These are phyloP conservation scores for Phoma sp. DNA, from an alignment of 2,329 filamentous ascomycete species.

Conservation along the genomic window DNA sequence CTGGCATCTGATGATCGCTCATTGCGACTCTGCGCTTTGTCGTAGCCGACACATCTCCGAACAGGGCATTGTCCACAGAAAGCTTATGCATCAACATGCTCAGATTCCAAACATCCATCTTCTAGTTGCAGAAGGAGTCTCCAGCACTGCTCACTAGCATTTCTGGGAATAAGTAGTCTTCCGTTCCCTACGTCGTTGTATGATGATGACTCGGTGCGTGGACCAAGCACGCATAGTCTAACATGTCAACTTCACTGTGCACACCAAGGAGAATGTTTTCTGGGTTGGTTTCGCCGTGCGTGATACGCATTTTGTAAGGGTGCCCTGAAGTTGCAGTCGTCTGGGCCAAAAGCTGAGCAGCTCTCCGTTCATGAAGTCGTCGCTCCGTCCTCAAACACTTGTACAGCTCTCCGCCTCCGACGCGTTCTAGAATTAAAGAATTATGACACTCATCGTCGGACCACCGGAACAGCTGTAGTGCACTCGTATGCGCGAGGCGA, in stretches of 20 bases:
- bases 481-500: not conserved
- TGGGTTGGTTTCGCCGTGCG: not conserved
- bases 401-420: not conserved
- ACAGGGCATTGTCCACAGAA: not conserved
- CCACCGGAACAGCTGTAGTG: not conserved
- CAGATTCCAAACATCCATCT: not conserved
- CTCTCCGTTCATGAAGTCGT: not conserved
- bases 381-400: not conserved
- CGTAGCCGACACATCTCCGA: not conserved
- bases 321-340: not conserved
- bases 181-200: not conserved
- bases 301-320: not conserved
- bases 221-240: not conserved
- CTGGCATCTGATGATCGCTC: not conserved
- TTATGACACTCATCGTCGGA: not conserved
- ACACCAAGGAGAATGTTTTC: not conserved
- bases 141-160: not conserved
- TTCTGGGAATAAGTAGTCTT: not conserved
- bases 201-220: not conserved
- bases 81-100: not conserved
- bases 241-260: not conserved
- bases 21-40: not conserved
- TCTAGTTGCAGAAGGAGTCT: not conserved
- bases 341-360: not conserved
- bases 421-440: not conserved